Conservation (phyloP, 345 rosid species). For the Brassica napus region DNA sequence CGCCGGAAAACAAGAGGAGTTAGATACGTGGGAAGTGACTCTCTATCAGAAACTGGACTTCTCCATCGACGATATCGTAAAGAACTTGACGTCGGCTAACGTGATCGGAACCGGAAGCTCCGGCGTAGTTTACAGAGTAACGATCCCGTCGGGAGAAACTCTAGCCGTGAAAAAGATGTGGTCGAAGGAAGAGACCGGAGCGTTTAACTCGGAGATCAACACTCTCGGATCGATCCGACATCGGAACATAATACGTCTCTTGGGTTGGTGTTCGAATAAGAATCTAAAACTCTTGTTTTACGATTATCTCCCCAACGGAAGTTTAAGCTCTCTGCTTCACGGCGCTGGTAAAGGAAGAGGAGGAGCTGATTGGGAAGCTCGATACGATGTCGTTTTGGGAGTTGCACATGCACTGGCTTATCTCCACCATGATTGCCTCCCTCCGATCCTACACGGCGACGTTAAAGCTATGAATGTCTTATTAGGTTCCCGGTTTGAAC, state of each 20-base stretch:
- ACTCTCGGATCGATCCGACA: slow-evolving; percentile 88
- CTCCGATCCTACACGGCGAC: slow-evolving; percentile 88
- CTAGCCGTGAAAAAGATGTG: slow-evolving; percentile 95
- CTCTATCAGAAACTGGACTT: slow-evolving; percentile 84
- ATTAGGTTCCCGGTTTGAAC: slow-evolving; percentile 65
- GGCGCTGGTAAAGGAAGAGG: slow-evolving; percentile 77
- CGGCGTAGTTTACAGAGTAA: slow-evolving; percentile 84
- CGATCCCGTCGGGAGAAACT: slow-evolving; percentile 65
- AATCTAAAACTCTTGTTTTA: slow-evolving; percentile 81
- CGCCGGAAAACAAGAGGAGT: slow-evolving; percentile 40
- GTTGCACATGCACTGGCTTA: slow-evolving; percentile 90
- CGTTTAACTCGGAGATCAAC: slow-evolving; percentile 78
- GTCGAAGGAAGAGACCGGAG: slow-evolving; percentile 79
- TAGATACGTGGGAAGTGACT: slow-evolving; percentile 71
- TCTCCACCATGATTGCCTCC: slow-evolving; percentile 89
- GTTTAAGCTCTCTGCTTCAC: slow-evolving; percentile 82
- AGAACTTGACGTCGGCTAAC: slow-evolving; percentile 66
- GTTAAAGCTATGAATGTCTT: slow-evolving; percentile 92
- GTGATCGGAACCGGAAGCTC: slow-evolving; percentile 98
- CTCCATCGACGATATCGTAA: slow-evolving; percentile 68
- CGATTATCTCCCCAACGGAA: slow-evolving; percentile 92
- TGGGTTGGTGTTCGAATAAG: slow-evolving; percentile 81
- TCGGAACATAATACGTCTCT: slow-evolving; percentile 71
- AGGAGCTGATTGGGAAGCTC: slow-evolving; percentile 78
- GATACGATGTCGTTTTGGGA: slow-evolving; percentile 73